Conservation (phyloP, 164 flowering plant genomes). For the Nelumbo lutea region DNA sequence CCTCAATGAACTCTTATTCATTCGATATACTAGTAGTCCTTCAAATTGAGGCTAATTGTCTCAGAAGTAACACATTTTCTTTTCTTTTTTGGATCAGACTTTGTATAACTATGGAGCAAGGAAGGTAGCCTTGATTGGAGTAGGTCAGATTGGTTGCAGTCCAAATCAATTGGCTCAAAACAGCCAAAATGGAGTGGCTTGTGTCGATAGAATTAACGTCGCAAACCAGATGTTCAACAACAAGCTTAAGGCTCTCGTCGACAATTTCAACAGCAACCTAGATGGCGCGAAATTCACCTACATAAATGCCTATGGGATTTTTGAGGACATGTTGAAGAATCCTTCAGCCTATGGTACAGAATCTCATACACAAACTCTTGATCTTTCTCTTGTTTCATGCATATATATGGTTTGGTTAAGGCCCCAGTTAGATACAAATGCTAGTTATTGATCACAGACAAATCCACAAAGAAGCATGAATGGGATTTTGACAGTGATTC, state of each 20-base stretch:
- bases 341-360: constrained; percentile 46
- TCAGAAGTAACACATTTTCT: too few species aligned
- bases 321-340: constrained; percentile 43
- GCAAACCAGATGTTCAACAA: constrained; percentile 52
- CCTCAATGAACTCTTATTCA: neutral
- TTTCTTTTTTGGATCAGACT: constrained; percentile 21
- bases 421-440: too few species aligned
- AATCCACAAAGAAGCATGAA: too few species aligned
- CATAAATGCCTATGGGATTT: constrained; percentile 55
- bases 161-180: constrained; percentile 52
- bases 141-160: constrained; percentile 73
- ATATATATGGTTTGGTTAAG: too few species aligned
- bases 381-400: too few species aligned
- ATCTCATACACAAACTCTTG: neutral
- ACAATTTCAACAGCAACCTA: constrained; percentile 30
- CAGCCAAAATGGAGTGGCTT: constrained; percentile 47
- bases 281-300: constrained; percentile 43
- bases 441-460: too few species aligned
- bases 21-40: neutral
- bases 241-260: constrained; percentile 39
- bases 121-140: constrained; percentile 67
- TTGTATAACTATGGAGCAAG: constrained; percentile 76
- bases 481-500: too few species aligned
- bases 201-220: constrained; percentile 46
- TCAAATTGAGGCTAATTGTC: too few species aligned